Conservation (phyloP, 2,329 filamentous ascomycete species). For the Trichoderma sp. region DNA sequence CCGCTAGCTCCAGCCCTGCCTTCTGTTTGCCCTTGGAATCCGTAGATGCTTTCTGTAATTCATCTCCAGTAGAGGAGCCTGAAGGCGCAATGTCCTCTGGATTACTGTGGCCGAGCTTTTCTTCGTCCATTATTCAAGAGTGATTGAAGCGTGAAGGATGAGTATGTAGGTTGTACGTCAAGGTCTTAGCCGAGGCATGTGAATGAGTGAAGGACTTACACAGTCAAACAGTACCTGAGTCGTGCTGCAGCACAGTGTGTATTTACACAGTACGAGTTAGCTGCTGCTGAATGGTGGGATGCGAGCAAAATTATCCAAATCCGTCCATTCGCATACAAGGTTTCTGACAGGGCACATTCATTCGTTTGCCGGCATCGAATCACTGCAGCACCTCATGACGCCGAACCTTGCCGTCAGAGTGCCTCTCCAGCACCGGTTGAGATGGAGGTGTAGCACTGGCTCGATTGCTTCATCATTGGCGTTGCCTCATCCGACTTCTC, state of each 20-base stretch:
- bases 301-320: background rate
- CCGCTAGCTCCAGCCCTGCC: background rate
- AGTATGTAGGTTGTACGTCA: background rate
- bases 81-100: background rate
- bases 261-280: background rate
- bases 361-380: background rate
- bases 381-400: slow-evolving; percentile 27
- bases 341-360: background rate
- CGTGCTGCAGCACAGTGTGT: background rate
- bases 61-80: background rate
- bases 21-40: slow-evolving; percentile 11
- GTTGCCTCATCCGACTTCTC: background rate
- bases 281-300: background rate
- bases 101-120: background rate
- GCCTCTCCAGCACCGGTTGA: slow-evolving; percentile 29
- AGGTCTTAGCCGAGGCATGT: background rate
- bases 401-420: slow-evolving; percentile 28
- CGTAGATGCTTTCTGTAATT: too few species aligned
- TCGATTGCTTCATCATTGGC: background rate
- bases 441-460: slow-evolving; percentile 25
- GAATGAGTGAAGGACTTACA: background rate
- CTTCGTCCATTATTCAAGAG: background rate
- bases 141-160: background rate
- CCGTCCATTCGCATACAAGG: background rate
- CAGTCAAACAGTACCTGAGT: background rate